Evolutionary conservation across 495 filamentous ascomycete genomes (phyloP), one percentile per base, ranked within the genome.

Genomic region (Xylaria grammica): DNA sequence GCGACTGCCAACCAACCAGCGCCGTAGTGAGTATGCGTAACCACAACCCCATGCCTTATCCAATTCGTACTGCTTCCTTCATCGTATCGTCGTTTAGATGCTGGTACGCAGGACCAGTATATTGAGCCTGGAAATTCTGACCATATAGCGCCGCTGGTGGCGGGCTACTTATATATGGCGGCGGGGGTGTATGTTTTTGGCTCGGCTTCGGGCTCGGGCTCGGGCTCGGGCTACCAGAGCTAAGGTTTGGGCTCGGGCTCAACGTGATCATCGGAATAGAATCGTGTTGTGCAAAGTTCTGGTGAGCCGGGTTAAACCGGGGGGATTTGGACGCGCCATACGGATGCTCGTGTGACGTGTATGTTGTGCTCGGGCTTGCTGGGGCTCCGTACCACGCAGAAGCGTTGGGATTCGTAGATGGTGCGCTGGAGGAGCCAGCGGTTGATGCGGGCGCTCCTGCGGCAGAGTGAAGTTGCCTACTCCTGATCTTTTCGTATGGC

Each of bases 211-310:
- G 13, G 13, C 8, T 42, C 8, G 40, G 40, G 40, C 40, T 42
- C 40, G 40, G 32, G 15, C 40, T 42, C 8, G 40, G 40, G 40
- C 32, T 36, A 42, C 3, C 13, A 17, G 40, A 15, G 13, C 13
- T 7, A 17, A 15, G 3, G 13, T 17, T 42, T 42, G 40, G 45
- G 17, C 45, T 48, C 2, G 45, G 45, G 11, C n/a, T 48, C n/a
- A 48, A 17, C n/a, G 45, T 48, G 19, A 48, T 26, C 45, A 48
- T 48, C 3, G 45, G 45, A 48, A 48, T 48, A 48, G 45, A 22
- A 4, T 48, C 45, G 45, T 48, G 45, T 13, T 22, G 45, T 13
- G 45, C 13, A 26, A 48, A 48, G 19, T 5, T 6, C n/a, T 48
- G 3, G 19, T 5, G 45, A 48, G 13, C 17, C 45, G 45, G 45